Conservation (phyloP, 1,139 yeast genomes). For the Diutina ranongensis region DNA sequence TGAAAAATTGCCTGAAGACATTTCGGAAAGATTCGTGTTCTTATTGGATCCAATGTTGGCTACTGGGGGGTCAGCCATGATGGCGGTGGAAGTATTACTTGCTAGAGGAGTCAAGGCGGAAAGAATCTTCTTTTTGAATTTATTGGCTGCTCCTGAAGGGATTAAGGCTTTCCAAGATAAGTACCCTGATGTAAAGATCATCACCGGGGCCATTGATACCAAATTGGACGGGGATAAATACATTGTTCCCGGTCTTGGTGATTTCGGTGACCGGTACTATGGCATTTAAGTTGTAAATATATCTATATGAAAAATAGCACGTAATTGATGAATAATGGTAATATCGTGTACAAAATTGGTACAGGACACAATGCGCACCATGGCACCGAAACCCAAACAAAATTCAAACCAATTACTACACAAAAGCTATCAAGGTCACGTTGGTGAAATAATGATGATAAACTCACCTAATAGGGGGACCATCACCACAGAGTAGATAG, state of each 20-base stretch:
- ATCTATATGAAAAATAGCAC: no score
- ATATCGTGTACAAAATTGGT: no score
- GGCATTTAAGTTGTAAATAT: conserved; percentile 57
- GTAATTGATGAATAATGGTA: no score
- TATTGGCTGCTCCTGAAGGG: conserved; percentile 93
- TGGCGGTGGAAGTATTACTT: conserved; percentile 88
- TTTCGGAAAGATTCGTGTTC: conserved; percentile 76
- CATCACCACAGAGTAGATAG: no score
- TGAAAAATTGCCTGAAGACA: conserved; percentile 89
- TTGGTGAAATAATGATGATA: no score
- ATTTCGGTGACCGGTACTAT: conserved; percentile 95
- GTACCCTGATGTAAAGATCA: conserved; percentile 76
- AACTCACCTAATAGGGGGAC: no score
- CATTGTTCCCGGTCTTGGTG: conserved; percentile 93
- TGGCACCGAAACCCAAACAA: background rate
- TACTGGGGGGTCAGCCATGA: conserved; percentile 95
- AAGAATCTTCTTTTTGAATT: conserved; percentile 77
- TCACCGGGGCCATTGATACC: conserved; percentile 88
- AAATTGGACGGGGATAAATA: conserved; percentile 75
- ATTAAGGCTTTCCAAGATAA: conserved; percentile 62
- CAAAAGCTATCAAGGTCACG: no score
- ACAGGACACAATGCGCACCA: background rate
- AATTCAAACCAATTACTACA: background rate
- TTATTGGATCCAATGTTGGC: conserved; percentile 95
- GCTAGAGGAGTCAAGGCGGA: conserved; percentile 81